Base-by-base conservation (phyloP, 2,329 filamentous ascomycete species). In the Pestalotiopsis sp. region DNA sequence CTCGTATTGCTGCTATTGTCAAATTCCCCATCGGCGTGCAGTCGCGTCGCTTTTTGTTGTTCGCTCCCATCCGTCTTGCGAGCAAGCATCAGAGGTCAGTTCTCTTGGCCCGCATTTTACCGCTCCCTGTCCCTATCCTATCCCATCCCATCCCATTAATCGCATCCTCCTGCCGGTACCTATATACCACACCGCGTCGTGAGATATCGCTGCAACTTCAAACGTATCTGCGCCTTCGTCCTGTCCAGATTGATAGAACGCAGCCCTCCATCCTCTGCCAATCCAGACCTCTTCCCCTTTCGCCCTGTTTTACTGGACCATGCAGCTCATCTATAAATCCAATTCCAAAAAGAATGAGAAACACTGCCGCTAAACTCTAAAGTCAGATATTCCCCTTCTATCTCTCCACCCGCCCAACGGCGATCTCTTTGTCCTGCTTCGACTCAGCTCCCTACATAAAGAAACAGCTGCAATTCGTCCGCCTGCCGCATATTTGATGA, bases 401-500 rank as follows among this genome's bases (percentile, higher is more conserved):
- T 49, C 61, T 65, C 38, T 60, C 64, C 69, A 70, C 71, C 69
- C 62, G 62, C 70, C 60, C 70, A 69, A 68, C 64, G 41, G 17
- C 49, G 17, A n/a, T 27, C 20, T 4, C n/a, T 27, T 39, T 56
- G 27, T 59, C 62, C 31, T 52, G 49, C 62, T 27, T 31, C 62
- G 4, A 63, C 31, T 23, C 59, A 62, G 36, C 59, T 31, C 14
- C 23, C 31, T 57, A 66, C 17, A 12, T 11, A 68, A 65, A 60
- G 2, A 20, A 36, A 17, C n/a, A 45, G 62, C 66, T 38, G 11
- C 36, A 67, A 66, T 36, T 36, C 6, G 31, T 36, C 31, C 71
- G 60, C 36, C 56, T 70, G 75, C 27, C 12, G 12, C 17, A 23
- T 25, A 36, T 66, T 78, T 78, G 70, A 79, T 78, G 77, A 74